A percentile compares a stretch with the other conserved stretches of the same genome.
Conservation (phyloP, 345 rosid genomes). For the Orychophragmus violaceus region DNA sequence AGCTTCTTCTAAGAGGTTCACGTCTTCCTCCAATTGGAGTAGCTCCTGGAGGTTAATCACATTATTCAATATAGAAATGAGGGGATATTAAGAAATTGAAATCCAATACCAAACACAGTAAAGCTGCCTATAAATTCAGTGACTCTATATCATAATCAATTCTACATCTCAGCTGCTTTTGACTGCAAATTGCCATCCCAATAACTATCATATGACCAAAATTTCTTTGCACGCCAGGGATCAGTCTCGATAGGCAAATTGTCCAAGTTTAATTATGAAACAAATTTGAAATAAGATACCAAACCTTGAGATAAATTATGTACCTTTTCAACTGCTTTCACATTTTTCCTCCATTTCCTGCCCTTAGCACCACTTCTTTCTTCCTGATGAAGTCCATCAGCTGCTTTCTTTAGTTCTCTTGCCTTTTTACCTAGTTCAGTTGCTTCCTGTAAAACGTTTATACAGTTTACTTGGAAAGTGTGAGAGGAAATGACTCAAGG, state of each 20-base stretch:
- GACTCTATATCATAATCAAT: not conserved
- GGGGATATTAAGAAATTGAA: not conserved
- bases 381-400: constrained; percentile 93
- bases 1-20: constrained; percentile 91
- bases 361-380: constrained; percentile 93
- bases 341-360: constrained; percentile 96
- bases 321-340: constrained; percentile 94
- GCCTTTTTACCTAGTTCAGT: constrained; percentile 99
- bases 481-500: not conserved
- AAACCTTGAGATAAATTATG: not conserved
- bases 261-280: not conserved
- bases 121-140: not conserved
- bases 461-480: not conserved
- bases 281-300: constrained; percentile 4
- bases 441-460: constrained; percentile 65
- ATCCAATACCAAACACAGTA: not conserved
- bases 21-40: constrained; percentile 95
- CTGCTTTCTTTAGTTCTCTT: constrained; percentile 87
- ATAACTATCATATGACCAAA: not conserved
- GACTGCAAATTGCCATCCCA: not conserved
- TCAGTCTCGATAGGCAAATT: not conserved
- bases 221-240: not conserved
- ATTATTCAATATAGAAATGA: constrained; percentile 8
- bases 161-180: not conserved
- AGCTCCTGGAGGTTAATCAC: constrained; percentile 53